phyloP scores from a whole-genome alignment of 2,329 filamentous ascomycete genomes.

The Alternaria viburni region DNA sequence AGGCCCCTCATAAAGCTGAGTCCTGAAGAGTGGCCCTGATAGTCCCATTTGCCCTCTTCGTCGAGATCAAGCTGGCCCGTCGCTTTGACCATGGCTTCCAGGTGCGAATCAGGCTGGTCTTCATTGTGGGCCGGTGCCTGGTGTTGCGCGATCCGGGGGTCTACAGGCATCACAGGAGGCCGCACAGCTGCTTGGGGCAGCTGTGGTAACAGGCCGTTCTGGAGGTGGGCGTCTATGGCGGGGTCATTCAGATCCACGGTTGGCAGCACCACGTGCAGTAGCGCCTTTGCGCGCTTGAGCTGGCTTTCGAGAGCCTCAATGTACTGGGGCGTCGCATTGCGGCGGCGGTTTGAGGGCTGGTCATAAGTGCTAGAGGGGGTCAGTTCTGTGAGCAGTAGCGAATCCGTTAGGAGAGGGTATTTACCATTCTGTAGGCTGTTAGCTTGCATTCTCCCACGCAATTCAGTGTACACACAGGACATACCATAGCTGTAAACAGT shows the following conservation, averaged over 20 bases:
- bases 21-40: conserved; percentile 91
- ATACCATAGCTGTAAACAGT: conserved; percentile 97
- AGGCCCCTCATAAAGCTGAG: conserved; percentile 86
- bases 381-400: not conserved
- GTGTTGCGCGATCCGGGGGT: conserved; percentile 28
- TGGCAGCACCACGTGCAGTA: conserved; percentile 80
- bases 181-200: conserved; percentile 34
- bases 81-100: conserved; percentile 94
- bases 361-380: conserved; percentile 71
- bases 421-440: conserved; percentile 67
- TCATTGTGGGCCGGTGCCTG: conserved; percentile 29
- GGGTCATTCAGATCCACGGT: conserved; percentile 86
- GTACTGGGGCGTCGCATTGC: conserved; percentile 91
- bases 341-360: conserved; percentile 87
- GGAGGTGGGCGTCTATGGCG: conserved; percentile 76
- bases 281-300: conserved; percentile 79
- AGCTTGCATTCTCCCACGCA: conserved; percentile 13
- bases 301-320: conserved; percentile 87
- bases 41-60: conserved; percentile 91
- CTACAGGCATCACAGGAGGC: conserved; percentile 26
- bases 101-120: conserved; percentile 63
- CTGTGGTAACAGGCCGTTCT: conserved; percentile 66
- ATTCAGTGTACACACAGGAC: conserved; percentile 11
- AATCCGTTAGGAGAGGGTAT: not conserved
- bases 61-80: conserved; percentile 91